Conservation (phyloP, 2,329 filamentous ascomycete species). For the Fusarium nanum region DNA sequence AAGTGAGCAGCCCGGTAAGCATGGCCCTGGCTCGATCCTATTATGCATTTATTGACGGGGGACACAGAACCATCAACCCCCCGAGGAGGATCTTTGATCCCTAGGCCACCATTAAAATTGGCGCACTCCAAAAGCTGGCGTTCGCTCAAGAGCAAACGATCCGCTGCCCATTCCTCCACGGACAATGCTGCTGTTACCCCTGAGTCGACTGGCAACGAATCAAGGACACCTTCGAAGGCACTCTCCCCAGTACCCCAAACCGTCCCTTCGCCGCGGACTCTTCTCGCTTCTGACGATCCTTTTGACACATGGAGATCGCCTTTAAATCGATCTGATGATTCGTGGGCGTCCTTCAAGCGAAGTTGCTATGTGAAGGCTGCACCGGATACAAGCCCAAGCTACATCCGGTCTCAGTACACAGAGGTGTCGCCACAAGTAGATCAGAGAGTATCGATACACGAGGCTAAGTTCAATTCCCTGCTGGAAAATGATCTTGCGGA, state of each 20-base stretch:
- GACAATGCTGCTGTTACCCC: neutral
- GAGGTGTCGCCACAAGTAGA: neutral
- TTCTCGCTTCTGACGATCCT: constrained; percentile 23
- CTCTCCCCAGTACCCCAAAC: neutral
- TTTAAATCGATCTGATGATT: constrained; percentile 22
- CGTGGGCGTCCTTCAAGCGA: constrained; percentile 28
- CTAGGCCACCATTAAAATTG: constrained; percentile 5
- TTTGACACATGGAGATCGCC: constrained; percentile 22
- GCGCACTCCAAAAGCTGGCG: constrained; percentile 33
- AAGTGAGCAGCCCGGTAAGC: constrained; percentile 11
- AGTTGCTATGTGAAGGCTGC: constrained; percentile 9
- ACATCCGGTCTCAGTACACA: constrained; percentile 32
- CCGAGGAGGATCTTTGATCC: neutral
- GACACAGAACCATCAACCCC: neutral
- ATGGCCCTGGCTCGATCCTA: neutral
- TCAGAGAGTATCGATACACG: neutral
- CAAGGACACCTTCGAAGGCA: neutral
- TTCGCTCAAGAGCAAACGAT: constrained; percentile 7
- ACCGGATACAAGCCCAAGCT: constrained; percentile 31
- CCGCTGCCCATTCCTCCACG: neutral
- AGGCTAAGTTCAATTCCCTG: neutral
- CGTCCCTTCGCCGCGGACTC: constrained; percentile 2
- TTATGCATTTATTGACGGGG: neutral
- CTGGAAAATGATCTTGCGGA: neutral
- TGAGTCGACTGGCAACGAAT: neutral